A percentile compares a stretch with the other conserved stretches of the same genome.
Conservation (phyloP, 306 rosid species). For the Crotalaria pallida region DNA sequence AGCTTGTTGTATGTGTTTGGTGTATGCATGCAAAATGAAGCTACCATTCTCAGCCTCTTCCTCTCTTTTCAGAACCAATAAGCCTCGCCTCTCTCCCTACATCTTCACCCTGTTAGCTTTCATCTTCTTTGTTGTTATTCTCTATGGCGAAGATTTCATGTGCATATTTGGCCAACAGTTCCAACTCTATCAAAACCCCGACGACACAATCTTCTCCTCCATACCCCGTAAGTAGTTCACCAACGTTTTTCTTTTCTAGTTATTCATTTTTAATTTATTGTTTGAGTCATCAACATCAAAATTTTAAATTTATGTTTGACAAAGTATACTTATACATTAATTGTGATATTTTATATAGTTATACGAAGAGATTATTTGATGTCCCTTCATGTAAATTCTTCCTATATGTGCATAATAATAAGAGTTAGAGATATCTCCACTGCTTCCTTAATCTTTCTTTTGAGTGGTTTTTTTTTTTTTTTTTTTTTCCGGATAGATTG, state of each 20-base stretch:
- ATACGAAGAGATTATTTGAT: too few relatives aligned
- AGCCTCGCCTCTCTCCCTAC: conserved; percentile 64
- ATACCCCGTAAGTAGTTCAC: conserved; percentile 53
- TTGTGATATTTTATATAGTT: too few relatives aligned
- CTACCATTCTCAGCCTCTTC: conserved; percentile 42
- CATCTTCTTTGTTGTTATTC: conserved; percentile 64
- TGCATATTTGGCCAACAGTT: conserved; percentile 61
- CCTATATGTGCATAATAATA: too few relatives aligned
- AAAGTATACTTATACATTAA: too few relatives aligned
- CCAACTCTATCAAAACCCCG: conserved; percentile 32
- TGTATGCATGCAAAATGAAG: conserved; percentile 54
- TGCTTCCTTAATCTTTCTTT: too few relatives aligned
- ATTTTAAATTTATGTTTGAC: too few relatives aligned
- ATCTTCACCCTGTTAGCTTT: conserved; percentile 63
- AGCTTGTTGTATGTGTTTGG: not conserved
- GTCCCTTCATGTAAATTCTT: too few relatives aligned
- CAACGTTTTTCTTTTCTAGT: not conserved
- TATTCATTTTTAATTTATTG: not conserved
- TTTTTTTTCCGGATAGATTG: too few relatives aligned
- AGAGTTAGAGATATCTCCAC: too few relatives aligned
- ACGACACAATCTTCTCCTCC: conserved; percentile 16
- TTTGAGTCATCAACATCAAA: not conserved
- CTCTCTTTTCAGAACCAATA: conserved; percentile 44
- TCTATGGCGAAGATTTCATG: conserved; percentile 65
- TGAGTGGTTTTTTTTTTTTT: too few relatives aligned